Evolutionary conservation across 371 early-diverging fungal species (phyloP), one percentile per base, ranked within the genome.

Genomic region (Gilbertella persicaria): DNA sequence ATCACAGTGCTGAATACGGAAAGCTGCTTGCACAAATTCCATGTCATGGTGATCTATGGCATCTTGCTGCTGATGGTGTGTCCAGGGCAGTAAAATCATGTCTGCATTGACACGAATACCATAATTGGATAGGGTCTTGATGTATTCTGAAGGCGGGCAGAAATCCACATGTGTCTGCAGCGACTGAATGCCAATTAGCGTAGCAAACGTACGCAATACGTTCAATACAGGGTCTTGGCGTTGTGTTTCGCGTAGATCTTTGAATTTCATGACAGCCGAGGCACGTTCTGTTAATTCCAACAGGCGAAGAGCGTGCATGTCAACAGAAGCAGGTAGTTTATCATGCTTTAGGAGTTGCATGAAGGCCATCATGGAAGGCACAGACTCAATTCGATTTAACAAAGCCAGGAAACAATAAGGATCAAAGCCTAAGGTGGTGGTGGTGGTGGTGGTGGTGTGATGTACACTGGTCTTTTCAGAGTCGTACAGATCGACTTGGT

Each of bases 201-300:
- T 79, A 4, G 83, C 84, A 73, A 91, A 91, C 0, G 92, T 83
- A 5, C 85, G 66, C 56, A 94, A 77, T 26, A 91, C 86, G 35
- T 78, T 82, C 47, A 92, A 63, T 7, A 89, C 78, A 5, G 93
- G 87, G 58, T 94, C 94, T 19, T 71, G 60, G 0, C 71, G 62
- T 16, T 83, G 53, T 7, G 86, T 86, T 35, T 78, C 65, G n/a
- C 66, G 67, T 1, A 75, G 51, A 47, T 92, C 88, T 46, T 80
- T 60, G 24, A 82, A 78, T 51, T 82, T 80, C 88, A 93, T 89
- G 8, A 91, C 69, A 23, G 82, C 82, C 0, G 91, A 88, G 5
- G 83, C 68, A 45, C 93, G 87, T 16, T 88, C 82, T 3, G 87
- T 83, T 20, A 87, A 62, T 53, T 88, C 86, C 10, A 91, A 54